Evolutionary conservation across 495 filamentous ascomycete species (phyloP), one percentile per base, ranked within the genome.

Genomic region (Aspergillus hancockii): DNA sequence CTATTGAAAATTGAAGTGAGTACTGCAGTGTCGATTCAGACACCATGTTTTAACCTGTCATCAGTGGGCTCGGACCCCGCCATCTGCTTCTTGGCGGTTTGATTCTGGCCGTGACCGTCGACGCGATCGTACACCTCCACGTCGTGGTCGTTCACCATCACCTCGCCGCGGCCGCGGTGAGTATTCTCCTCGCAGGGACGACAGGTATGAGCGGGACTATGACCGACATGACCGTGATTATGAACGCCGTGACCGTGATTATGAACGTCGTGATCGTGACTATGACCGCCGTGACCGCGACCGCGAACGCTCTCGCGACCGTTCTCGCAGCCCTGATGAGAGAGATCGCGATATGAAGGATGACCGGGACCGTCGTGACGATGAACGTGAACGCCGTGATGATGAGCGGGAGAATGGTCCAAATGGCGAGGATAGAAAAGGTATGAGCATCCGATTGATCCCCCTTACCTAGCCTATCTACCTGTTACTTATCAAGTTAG

Each of bases 71-170:
- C 90, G 94, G 63, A 99, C 94, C 67, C 94, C 94, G 49, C 94
- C 95, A 18, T 99, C 94, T 47, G 95, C 95, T 47, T 97, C 93
- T 55, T 99, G 94, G 94, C 89, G 94, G 46, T 99, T 98, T 67
- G 94, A 99, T 70, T 91, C 89, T 64, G 89, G 88, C 46, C 87
- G 90, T 75, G 89, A 91, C 58, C 81, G 81, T 60, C 86, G 86
- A 55, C 86, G 86, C 69, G 86, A 88, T 54, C 82, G 89, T 62
- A 88, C 90, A 67, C 91, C 94, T 65, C 94, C 91, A 64, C 90
- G 92, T 65, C 86, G 89, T 63, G 81, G 83, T 22, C 84, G 85
- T 54, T 88, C 86, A 49, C 85, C 90, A 38, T 91, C 90, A 41
- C 88, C 89, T 41, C 86, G 90, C 50, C 90, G 89, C 63, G 81